Evolutionary conservation across 805 yeast genomes (phyloP).

Genomic region (Naumovozyma castellii): DNA sequence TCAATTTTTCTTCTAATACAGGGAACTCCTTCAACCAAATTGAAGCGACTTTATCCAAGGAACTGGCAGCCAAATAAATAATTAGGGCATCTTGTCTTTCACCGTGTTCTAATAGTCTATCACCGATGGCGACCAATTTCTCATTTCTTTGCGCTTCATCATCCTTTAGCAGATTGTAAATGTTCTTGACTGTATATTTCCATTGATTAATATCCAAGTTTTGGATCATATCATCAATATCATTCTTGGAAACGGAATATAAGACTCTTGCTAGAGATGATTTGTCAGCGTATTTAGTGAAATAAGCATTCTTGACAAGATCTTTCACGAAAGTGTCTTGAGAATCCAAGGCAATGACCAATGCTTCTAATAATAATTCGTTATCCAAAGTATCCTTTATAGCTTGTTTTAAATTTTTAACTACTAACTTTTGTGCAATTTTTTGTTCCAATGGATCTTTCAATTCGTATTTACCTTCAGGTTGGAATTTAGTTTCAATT

Average conservation of each 20-base stretch:
- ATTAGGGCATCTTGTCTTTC: constrained; percentile 66
- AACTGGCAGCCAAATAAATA: constrained; percentile 71
- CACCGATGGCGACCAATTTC: constrained; percentile 63
- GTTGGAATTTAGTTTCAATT: constrained; percentile 32
- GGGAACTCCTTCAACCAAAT: constrained; percentile 79
- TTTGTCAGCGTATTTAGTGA: constrained; percentile 42
- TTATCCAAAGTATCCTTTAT: constrained; percentile 55
- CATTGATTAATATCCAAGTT: constrained; percentile 73
- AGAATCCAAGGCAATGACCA: constrained; percentile 67
- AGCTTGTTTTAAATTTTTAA: constrained; percentile 58
- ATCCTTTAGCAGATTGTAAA: constrained; percentile 43
- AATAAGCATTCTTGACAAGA: constrained; percentile 64
- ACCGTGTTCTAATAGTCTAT: constrained; percentile 49
- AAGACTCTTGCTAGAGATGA: constrained; percentile 63
- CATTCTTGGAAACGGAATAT: constrained; percentile 48
- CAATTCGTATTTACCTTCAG: constrained; percentile 46
- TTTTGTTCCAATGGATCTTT: constrained; percentile 37
- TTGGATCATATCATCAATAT: constrained; percentile 59
- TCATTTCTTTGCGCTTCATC: constrained; percentile 42
- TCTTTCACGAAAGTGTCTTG: constrained; percentile 47
- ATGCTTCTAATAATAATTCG: constrained; percentile 65
- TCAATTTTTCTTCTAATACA: constrained; percentile 35
- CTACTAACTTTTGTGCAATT: constrained; percentile 43
- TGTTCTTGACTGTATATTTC: constrained; percentile 69
- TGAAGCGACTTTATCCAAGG: constrained; percentile 65